Evolutionary conservation across 441 rosid species (phyloP).

Genomic region (Breynia disticha): DNA sequence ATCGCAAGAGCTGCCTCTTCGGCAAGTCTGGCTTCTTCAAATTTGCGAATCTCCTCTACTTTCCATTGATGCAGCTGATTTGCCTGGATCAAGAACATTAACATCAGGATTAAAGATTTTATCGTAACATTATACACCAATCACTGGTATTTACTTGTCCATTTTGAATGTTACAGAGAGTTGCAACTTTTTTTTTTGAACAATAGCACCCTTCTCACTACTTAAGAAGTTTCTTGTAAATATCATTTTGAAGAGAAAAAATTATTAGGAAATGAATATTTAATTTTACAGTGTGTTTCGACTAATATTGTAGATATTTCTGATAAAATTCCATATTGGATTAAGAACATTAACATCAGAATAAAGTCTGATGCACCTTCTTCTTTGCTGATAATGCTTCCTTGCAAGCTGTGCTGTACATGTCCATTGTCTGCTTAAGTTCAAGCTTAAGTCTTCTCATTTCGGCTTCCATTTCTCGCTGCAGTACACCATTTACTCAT

Average conservation of each 20-base stretch:
- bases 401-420: conserved; percentile 79
- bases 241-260: too few relatives aligned
- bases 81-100: conserved; percentile 33
- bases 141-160: neutral
- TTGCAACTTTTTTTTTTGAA: too few relatives aligned
- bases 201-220: too few relatives aligned
- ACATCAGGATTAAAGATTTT: neutral
- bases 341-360: too few relatives aligned
- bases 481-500: conserved; percentile 15
- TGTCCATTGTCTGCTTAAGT: conserved; percentile 80
- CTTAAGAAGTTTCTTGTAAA: too few relatives aligned
- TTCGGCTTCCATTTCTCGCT: conserved; percentile 69
- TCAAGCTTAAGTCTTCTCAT: conserved; percentile 78
- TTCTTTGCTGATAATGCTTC: conserved; percentile 69
- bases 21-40: conserved; percentile 54
- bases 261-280: too few relatives aligned
- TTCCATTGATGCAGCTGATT: conserved; percentile 53
- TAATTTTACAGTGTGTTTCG: too few relatives aligned
- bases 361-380: too few relatives aligned
- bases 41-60: conserved; percentile 42
- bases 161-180: neutral
- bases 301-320: too few relatives aligned
- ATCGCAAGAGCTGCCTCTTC: conserved; percentile 61
- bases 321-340: too few relatives aligned
- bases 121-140: neutral